A percentile compares a stretch with the other conserved stretches of the same genome.
phyloP scores from a whole-genome alignment of 345 rosid species.

The Turritis glabra region DNA sequence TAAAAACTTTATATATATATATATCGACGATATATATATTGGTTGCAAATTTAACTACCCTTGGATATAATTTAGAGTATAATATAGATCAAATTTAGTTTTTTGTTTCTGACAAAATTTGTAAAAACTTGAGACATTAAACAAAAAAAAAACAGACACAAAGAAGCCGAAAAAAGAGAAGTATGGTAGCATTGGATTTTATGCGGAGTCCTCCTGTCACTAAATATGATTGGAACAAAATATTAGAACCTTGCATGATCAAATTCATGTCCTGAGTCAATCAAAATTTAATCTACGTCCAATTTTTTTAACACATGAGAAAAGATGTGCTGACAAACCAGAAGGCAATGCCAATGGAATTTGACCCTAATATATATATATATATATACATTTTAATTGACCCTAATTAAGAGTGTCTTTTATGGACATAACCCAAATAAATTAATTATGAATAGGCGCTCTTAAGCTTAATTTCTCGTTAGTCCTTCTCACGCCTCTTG shows the following conservation, averaged over 20 bases:
- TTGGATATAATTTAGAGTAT: background rate
- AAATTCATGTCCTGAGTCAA: background rate
- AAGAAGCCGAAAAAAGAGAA: background rate
- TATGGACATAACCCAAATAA: background rate
- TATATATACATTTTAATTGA: too few relatives aligned
- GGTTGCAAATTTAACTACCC: background rate
- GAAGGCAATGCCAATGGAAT: background rate
- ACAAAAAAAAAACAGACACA: too few relatives aligned
- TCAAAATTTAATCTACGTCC: background rate
- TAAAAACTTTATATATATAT: too few relatives aligned
- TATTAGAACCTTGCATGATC: background rate
- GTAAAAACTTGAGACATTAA: too few relatives aligned
- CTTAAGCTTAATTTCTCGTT: background rate
- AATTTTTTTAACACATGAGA: background rate
- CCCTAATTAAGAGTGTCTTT: background rate
- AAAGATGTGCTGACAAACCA: slow-evolving; percentile 4
- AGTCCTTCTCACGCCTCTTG: background rate
- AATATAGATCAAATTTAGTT: background rate
- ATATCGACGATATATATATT: background rate
- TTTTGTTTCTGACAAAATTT: background rate
- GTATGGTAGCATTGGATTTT: background rate
- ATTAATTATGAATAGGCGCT: background rate
- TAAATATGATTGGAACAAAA: background rate
- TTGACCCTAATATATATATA: slow-evolving; percentile 12
- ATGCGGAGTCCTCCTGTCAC: background rate